phyloP scores from a whole-genome alignment of 345 rosid species.

The Sapria himalayana region DNA sequence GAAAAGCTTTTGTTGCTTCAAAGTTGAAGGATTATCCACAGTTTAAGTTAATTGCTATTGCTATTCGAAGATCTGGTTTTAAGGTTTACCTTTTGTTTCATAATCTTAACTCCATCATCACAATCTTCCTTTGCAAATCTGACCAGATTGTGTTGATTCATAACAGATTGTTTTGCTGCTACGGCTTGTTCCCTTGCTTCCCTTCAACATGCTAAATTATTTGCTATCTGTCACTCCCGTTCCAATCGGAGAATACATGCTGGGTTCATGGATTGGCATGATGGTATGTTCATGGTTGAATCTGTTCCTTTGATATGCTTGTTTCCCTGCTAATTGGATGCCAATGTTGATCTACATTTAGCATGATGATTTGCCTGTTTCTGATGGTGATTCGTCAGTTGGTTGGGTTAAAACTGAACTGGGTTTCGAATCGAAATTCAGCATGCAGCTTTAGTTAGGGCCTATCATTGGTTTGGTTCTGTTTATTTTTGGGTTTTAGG shows the following conservation, averaged over 20 bases:
- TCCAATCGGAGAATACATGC: constrained; percentile 53
- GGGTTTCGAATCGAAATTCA: too few relatives aligned
- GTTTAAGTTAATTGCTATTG: constrained; percentile 75
- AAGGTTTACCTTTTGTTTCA: constrained; percentile 42
- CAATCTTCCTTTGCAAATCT: background rate
- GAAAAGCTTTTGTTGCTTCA: constrained; percentile 63
- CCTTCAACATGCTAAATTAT: constrained; percentile 89
- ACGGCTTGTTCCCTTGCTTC: constrained; percentile 90
- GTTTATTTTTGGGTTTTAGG: too few relatives aligned
- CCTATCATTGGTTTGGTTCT: too few relatives aligned
- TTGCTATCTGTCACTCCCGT: constrained; percentile 87
- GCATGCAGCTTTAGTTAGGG: too few relatives aligned
- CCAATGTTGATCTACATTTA: too few relatives aligned
- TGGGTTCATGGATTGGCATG: constrained; percentile 99
- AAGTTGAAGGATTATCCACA: constrained; percentile 88
- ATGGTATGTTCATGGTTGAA: constrained; percentile 42
- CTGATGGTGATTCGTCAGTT: too few relatives aligned
- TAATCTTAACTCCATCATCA: background rate
- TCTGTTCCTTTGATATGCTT: too few relatives aligned
- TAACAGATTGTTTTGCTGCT: constrained; percentile 70
- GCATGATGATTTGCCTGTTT: too few relatives aligned
- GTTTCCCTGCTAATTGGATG: too few relatives aligned
- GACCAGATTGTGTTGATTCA: constrained; percentile 7
- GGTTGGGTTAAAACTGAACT: too few relatives aligned
- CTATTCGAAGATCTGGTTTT: constrained; percentile 72